Evolutionary conservation across 805 yeast genomes (phyloP).

Genomic region (Komagataella mondaviorum): DNA sequence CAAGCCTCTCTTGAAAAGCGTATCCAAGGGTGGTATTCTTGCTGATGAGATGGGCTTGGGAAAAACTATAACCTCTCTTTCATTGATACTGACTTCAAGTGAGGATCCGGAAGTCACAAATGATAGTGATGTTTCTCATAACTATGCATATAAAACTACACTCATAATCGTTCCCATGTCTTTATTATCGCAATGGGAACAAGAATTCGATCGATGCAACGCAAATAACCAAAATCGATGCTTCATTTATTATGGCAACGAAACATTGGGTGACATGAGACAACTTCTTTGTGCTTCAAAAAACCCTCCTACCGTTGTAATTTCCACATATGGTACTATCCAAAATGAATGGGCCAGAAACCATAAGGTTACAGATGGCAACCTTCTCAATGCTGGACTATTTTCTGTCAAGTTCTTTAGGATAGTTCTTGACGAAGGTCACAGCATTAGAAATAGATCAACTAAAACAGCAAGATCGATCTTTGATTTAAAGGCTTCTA

Average conservation of each 20-base stretch:
- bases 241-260: conserved; percentile 67
- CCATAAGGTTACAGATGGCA: conserved; percentile 11
- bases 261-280: conserved; percentile 34
- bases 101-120: conserved; percentile 23
- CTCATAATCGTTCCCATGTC: conserved; percentile 86
- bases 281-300: conserved; percentile 24
- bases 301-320: conserved; percentile 50
- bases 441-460: conserved; percentile 66
- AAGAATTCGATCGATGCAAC: conserved; percentile 55
- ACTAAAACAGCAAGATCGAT: conserved; percentile 75
- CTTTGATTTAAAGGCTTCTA: conserved; percentile 43
- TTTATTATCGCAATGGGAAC: conserved; percentile 80
- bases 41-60: conserved; percentile 98
- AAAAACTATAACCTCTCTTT: conserved; percentile 73
- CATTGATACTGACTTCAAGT: conserved; percentile 58
- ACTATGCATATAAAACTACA: conserved; percentile 61
- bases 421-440: conserved; percentile 81
- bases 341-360: conserved; percentile 57
- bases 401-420: conserved; percentile 66
- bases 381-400: conserved; percentile 31
- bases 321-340: conserved; percentile 84
- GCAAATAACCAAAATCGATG: conserved; percentile 26
- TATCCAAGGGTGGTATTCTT: conserved; percentile 70
- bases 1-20: conserved; percentile 49
- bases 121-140: conserved; percentile 8